Conservation (phyloP, 1,284 basidiomycete genomes). For the Microstroma glucosiphilum region DNA sequence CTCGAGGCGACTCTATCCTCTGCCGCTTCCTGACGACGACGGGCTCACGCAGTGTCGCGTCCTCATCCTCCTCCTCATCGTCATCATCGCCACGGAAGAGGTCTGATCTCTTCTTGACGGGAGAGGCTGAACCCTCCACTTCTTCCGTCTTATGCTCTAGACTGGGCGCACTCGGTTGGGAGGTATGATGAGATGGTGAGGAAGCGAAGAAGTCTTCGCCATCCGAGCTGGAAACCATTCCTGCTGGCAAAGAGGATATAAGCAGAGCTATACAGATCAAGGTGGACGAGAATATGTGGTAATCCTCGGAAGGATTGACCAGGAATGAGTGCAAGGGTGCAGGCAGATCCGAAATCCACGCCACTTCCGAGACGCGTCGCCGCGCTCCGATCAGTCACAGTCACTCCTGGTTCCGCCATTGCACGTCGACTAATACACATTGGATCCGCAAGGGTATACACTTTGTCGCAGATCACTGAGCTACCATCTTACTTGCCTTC, state of each 20-base stretch:
- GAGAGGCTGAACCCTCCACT: slow-evolving; percentile 1
- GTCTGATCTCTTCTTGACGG: not conserved
- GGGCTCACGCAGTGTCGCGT: slow-evolving; percentile 9
- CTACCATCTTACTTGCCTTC: not conserved
- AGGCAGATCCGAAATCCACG: no score
- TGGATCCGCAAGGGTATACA: no score
- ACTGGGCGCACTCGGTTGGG: not conserved
- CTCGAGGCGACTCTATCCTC: not conserved
- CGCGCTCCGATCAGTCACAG: no score
- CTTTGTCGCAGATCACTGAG: no score
- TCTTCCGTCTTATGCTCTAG: no score
- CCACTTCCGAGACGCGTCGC: no score
- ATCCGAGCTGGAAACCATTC: slow-evolving; percentile 6
- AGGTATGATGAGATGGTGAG: slow-evolving; percentile 9
- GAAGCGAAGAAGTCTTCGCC: slow-evolving; percentile 17
- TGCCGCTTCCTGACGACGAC: slow-evolving; percentile 1
- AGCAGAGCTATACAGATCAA: not conserved
- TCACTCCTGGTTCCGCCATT: no score
- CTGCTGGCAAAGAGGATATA: not conserved
- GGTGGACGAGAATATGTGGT: no score
- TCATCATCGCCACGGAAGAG: slow-evolving; percentile 9
- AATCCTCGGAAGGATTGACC: no score
- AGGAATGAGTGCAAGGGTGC: no score
- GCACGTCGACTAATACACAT: no score
- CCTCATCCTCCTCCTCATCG: slow-evolving; percentile 11